Conservation (phyloP, 2,329 filamentous ascomycete species). For the Madurella mycetomatis region DNA sequence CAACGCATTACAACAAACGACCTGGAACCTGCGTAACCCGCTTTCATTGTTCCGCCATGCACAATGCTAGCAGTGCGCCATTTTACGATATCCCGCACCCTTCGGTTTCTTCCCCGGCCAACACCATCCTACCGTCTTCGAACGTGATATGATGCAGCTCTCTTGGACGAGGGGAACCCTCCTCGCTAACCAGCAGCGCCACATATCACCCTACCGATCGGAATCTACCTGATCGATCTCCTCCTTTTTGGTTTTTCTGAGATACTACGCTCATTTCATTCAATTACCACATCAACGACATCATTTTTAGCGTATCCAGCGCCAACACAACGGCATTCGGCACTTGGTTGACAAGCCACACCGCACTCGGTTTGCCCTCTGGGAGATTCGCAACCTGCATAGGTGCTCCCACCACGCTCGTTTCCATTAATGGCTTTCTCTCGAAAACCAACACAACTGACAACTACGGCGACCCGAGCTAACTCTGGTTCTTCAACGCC, state of each 20-base stretch:
- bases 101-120: not conserved
- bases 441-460: not conserved
- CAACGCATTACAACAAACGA: not conserved
- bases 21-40: not conserved
- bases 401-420: not conserved
- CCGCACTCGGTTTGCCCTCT: conserved; percentile 5
- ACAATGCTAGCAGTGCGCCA: not conserved
- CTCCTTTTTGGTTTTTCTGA: conserved; percentile 1
- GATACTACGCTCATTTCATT: not conserved
- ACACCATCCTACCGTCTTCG: not conserved
- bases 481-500: not conserved
- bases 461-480: not conserved
- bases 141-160: conserved; percentile 2
- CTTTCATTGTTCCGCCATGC: not conserved
- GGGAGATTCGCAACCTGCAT: not conserved
- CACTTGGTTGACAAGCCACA: conserved; percentile 4
- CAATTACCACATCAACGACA: not conserved
- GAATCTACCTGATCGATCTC: not conserved
- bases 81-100: not conserved
- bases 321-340: conserved; percentile 17
- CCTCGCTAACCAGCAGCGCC: conserved; percentile 4
- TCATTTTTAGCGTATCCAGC: conserved; percentile 11
- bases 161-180: not conserved
- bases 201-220: not conserved
- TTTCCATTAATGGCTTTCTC: not conserved